These are phyloP conservation scores for Platismatia glauca DNA, from an alignment of 495 filamentous ascomycete genomes.

Conservation along the genomic window DNA sequence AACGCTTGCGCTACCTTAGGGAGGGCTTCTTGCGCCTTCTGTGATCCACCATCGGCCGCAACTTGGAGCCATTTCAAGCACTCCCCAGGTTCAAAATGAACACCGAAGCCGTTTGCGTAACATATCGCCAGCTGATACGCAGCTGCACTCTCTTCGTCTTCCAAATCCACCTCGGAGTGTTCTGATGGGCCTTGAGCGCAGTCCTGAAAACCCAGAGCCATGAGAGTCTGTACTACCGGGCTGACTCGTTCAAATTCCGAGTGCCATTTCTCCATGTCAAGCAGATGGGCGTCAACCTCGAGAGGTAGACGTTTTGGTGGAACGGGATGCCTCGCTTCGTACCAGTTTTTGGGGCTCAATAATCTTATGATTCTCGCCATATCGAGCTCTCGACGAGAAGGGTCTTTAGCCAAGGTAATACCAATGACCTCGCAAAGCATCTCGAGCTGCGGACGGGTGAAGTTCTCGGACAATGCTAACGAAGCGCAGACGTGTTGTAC, in stretches of 20 bases:
- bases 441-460: slow-evolving; percentile 19
- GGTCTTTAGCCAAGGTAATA: slow-evolving; percentile 22
- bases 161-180: slow-evolving; percentile 14
- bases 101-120: slow-evolving; percentile 26
- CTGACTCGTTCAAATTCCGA: slow-evolving; percentile 22
- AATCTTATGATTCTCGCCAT: slow-evolving; percentile 24
- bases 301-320: slow-evolving; percentile 21
- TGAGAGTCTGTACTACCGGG: slow-evolving; percentile 18
- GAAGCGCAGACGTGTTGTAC: slow-evolving; percentile 25
- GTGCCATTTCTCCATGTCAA: slow-evolving; percentile 27
- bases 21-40: slow-evolving; percentile 21
- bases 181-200: slow-evolving; percentile 21
- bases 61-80: slow-evolving; percentile 24
- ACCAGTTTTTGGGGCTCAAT: slow-evolving; percentile 24
- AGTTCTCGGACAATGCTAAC: slow-evolving; percentile 19
- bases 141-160: slow-evolving; percentile 20
- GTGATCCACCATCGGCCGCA: slow-evolving; percentile 21
- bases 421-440: slow-evolving; percentile 25
- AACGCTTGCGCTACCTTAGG: slow-evolving; percentile 21
- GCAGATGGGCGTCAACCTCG: slow-evolving; percentile 21
- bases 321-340: slow-evolving; percentile 20
- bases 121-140: slow-evolving; percentile 27
- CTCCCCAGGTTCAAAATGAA: slow-evolving; percentile 22
- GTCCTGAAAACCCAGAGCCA: slow-evolving; percentile 22
- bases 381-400: slow-evolving; percentile 24